phyloP scores from a whole-genome alignment of 257 asterid species.

The Lantana camara region DNA sequence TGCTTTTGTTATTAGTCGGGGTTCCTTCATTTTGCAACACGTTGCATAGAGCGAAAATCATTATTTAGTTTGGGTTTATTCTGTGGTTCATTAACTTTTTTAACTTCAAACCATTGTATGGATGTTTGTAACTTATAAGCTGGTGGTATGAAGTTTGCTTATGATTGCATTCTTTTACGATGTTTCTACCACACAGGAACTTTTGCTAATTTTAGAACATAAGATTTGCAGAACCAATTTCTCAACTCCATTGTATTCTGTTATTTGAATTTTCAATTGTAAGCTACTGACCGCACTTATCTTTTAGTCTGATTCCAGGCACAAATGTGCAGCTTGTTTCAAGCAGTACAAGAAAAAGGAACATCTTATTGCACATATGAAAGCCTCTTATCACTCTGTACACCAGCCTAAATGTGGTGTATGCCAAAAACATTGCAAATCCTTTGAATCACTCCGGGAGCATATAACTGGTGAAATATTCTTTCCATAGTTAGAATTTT shows the following conservation, averaged over 20 bases:
- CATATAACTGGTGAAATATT: slow-evolving; percentile 44
- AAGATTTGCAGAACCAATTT: neutral
- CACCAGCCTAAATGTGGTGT: slow-evolving; percentile 62
- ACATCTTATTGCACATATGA: slow-evolving; percentile 58
- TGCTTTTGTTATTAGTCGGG: neutral
- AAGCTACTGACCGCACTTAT: slow-evolving; percentile 6
- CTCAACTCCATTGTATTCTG: slow-evolving; percentile 1
- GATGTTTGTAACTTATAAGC: neutral
- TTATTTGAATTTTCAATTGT: neutral
- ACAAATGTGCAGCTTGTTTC: slow-evolving; percentile 60
- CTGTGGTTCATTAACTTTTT: neutral
- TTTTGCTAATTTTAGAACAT: neutral
- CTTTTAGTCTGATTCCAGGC: slow-evolving; percentile 39
- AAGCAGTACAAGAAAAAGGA: slow-evolving; percentile 62
- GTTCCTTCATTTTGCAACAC: neutral
- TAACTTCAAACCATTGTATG: neutral
- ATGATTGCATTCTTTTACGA: neutral
- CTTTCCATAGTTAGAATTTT: neutral
- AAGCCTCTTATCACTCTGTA: slow-evolving; percentile 45
- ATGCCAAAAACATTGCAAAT: slow-evolving; percentile 54
- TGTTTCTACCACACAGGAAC: neutral
- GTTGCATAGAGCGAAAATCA: neutral
- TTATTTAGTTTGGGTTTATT: neutral
- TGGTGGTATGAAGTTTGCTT: neutral
- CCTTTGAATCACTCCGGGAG: slow-evolving; percentile 58